A percentile compares a stretch with the other conserved stretches of the same genome.
Evolutionary conservation across 768 basidiomycete genomes (phyloP).

Genomic region (Astraeus odoratus): DNA sequence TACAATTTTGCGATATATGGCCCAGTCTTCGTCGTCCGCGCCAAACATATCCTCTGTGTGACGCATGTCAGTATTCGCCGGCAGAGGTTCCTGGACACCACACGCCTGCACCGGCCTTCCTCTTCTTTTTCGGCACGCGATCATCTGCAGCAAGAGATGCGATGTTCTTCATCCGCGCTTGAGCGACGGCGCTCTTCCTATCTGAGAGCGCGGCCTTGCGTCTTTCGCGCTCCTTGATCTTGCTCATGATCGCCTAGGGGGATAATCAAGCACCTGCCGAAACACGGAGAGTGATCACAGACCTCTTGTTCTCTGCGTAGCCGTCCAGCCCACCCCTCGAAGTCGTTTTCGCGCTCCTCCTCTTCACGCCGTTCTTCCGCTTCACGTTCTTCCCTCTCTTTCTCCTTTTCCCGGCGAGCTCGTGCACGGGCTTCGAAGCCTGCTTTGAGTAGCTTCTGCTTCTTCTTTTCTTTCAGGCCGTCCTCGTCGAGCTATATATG

Average conservation of each 20-base stretch:
- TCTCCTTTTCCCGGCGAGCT: slow-evolving; percentile 80
- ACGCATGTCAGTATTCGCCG: slow-evolving; percentile 3
- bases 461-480: slow-evolving; percentile 87
- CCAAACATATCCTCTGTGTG: slow-evolving; percentile 84
- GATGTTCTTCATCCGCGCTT: slow-evolving; percentile 94
- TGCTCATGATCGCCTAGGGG: slow-evolving; percentile 62
- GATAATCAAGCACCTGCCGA: not conserved
- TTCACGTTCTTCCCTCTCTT: slow-evolving; percentile 63
- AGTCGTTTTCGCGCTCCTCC: slow-evolving; percentile 67
- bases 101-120: slow-evolving; percentile 74
- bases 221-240: slow-evolving; percentile 79
- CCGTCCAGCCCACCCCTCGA: slow-evolving; percentile 66
- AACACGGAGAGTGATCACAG: slow-evolving; percentile 9
- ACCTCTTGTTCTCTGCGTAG: slow-evolving; percentile 81
- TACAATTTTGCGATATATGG: slow-evolving; percentile 95
- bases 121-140: slow-evolving; percentile 73
- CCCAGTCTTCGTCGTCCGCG: slow-evolving; percentile 93
- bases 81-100: not conserved
- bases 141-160: slow-evolving; percentile 88
- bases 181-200: slow-evolving; percentile 90
- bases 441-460: slow-evolving; percentile 88
- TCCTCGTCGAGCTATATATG: slow-evolving; percentile 73
- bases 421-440: slow-evolving; percentile 88
- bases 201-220: slow-evolving; percentile 79
- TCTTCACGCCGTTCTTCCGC: slow-evolving; percentile 59